A percentile compares a stretch with the other conserved stretches of the same genome.
Conservation (phyloP, 371 early-diverging fungal species). For the Rhizopus sp. region DNA sequence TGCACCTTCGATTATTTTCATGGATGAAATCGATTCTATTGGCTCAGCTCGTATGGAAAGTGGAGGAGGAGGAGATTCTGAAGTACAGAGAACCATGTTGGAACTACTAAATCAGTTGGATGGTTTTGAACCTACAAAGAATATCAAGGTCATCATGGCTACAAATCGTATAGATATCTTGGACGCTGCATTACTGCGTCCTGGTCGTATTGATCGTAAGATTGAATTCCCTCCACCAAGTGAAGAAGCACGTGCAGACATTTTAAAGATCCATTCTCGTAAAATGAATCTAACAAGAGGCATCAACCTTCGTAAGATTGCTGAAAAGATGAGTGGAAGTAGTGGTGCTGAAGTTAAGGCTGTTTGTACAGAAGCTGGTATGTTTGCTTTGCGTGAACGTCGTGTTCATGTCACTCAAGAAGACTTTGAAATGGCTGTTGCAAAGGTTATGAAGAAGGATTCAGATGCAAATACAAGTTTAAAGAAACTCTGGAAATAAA, state of each 20-base stretch:
- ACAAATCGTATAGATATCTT: conserved; percentile 96
- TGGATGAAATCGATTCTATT: conserved; percentile 99
- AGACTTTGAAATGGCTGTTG: conserved; percentile 99
- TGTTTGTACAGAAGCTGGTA: conserved; percentile 99
- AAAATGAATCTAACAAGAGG: conserved; percentile 98
- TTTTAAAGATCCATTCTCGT: conserved; percentile 99
- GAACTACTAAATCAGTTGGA: conserved; percentile 99
- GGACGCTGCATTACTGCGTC: conserved; percentile 99
- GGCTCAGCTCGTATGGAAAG: conserved; percentile 99
- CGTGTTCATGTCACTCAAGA: conserved; percentile 99
- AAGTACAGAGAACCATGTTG: conserved; percentile 99
- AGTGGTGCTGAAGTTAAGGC: conserved; percentile 85
- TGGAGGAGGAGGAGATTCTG: conserved; percentile 97
- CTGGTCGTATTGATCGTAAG: conserved; percentile 99
- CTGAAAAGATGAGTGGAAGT: conserved; percentile 98
- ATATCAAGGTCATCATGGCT: conserved; percentile 90
- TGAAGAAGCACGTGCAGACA: conserved; percentile 92
- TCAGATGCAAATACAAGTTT: conserved; percentile 95
- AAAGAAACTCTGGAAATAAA: conserved; percentile 97
- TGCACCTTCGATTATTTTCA: conserved; percentile 99
- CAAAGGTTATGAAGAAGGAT: conserved; percentile 99
- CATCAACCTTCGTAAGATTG: conserved; percentile 98
- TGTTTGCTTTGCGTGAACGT: conserved; percentile 99
- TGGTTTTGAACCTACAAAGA: conserved; percentile 99
- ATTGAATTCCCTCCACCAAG: conserved; percentile 99